Evolutionary conservation across 108 stramenopile genomes (phyloP), one percentile per base, ranked within the genome.

Genomic region (Hondaea fermentalgiana): DNA sequence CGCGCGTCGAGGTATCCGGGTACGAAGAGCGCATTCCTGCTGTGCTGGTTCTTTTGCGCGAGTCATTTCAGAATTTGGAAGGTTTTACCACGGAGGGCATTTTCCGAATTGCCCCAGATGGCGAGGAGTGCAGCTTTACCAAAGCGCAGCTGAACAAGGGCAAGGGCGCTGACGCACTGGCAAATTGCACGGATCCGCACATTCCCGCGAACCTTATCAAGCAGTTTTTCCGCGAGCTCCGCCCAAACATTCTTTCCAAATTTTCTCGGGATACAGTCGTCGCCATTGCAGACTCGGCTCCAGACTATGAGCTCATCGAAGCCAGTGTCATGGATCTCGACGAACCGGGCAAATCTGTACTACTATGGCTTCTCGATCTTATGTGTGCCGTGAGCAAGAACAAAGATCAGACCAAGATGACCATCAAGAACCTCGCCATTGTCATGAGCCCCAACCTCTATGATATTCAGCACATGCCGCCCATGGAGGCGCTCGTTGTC

Each of bases 401-500:
- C 76, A 25, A 47, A 16, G 51, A 53, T 47, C 19, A 21, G 17
- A 83, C 44, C 51, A 83, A 53, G 76, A 83, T 83, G 76, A 83
- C 76, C 14, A 43, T 53, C n/a, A 83, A 83, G 51, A 83, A 83
- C 51, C 6, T 83, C 23, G 76, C 76, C 45, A 83, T 83, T 4
- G 76, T 83, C 49, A 83, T 83, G n/a, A 53, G 12, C 51, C 76
- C 76, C 19, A 83, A 83, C 51, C 76, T 83, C 51, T 83, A 53
- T 35, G 51, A 83, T 12, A 3, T 83, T 8, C 17, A 8, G 6
- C 3, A 83, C 51, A 83, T 83, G 45, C 76, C 45, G 28, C 4
- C 49, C 28, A 53, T 83, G 45, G 76, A 83, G 28, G 76, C 76
- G 17, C 28, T 83, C 3, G 51, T 53, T 12, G 12, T 83, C 23